Evolutionary conservation across 345 rosid species (phyloP).

Genomic region (Melastoma malabathricum): DNA sequence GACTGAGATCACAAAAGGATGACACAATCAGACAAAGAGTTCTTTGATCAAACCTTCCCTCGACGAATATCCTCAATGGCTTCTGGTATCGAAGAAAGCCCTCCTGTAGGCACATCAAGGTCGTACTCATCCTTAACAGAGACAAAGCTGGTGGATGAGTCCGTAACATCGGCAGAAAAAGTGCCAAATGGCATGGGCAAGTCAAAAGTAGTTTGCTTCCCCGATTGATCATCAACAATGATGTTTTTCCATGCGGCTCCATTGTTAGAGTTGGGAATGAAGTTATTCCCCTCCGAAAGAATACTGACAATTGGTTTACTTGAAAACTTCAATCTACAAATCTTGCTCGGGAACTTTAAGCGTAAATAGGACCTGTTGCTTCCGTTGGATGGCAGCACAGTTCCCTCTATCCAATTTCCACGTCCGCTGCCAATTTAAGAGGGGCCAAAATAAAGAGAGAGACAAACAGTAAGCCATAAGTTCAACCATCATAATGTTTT

Average conservation of each 20-base stretch:
- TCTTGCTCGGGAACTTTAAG: conserved; percentile 9
- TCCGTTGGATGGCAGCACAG: no score
- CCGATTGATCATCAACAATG: conserved; percentile 5
- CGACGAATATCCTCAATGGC: conserved; percentile 67
- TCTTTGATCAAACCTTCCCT: conserved; percentile 29
- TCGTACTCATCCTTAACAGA: conserved; percentile 43
- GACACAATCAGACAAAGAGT: neutral
- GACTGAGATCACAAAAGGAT: neutral
- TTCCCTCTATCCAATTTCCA: no score
- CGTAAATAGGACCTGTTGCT: no score
- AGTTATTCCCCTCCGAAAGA: conserved; percentile 40
- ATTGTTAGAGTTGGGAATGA: conserved; percentile 25
- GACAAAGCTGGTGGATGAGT: conserved; percentile 18
- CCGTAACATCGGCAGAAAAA: conserved; percentile 26
- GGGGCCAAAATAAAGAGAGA: no score
- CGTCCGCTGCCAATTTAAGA: no score
- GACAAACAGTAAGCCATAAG: no score
- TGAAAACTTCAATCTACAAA: conserved; percentile 9
- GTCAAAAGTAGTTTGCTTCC: neutral
- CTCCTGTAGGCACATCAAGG: conserved; percentile 46
- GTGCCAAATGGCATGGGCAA: conserved; percentile 16
- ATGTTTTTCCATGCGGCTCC: conserved; percentile 12
- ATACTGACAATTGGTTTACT: conserved; percentile 2
- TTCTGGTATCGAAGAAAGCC: conserved; percentile 54
- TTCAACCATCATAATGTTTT: no score